These are phyloP conservation scores for Eutrema heterophyllum DNA, from an alignment of 345 rosid species.

Conservation along the genomic window DNA sequence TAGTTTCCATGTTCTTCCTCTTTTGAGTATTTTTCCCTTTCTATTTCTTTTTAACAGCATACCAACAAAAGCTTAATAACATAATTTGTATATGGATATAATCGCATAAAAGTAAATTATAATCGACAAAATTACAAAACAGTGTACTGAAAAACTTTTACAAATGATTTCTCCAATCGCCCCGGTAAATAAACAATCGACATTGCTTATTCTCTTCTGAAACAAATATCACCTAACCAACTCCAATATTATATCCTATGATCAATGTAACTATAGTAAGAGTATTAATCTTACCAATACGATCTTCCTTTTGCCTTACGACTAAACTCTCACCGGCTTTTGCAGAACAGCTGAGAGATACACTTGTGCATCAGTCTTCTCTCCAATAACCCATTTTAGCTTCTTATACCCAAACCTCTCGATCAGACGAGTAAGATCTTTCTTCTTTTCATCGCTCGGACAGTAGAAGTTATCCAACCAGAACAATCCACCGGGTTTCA, in stretches of 20 bases:
- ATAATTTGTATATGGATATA: not conserved
- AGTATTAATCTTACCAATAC: constrained; percentile 7
- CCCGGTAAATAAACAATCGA: not conserved
- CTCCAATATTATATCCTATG: constrained; percentile 19
- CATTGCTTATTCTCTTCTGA: constrained; percentile 10
- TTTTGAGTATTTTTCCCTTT: not conserved
- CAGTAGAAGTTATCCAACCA: constrained; percentile 88
- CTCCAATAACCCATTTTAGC: constrained; percentile 92
- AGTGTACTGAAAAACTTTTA: not conserved
- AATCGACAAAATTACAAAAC: constrained; percentile 2
- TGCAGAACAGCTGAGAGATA: constrained; percentile 87
- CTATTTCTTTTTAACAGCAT: not conserved
- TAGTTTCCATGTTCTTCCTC: not conserved
- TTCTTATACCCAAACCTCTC: constrained; percentile 91
- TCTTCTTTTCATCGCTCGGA: constrained; percentile 64
- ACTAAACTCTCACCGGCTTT: constrained; percentile 72
- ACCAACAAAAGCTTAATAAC: not conserved
- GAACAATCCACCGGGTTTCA: constrained; percentile 77
- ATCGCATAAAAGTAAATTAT: not conserved
- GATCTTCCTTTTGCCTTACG: not conserved
- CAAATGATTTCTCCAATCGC: not conserved
- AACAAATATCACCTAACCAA: constrained; percentile 1
- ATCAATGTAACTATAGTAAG: constrained; percentile 11
- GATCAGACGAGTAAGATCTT: constrained; percentile 58
- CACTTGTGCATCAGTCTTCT: constrained; percentile 60